These are phyloP conservation scores for Lactarius akahatsu DNA, from an alignment of 768 basidiomycete genomes.

Conservation along the genomic window DNA sequence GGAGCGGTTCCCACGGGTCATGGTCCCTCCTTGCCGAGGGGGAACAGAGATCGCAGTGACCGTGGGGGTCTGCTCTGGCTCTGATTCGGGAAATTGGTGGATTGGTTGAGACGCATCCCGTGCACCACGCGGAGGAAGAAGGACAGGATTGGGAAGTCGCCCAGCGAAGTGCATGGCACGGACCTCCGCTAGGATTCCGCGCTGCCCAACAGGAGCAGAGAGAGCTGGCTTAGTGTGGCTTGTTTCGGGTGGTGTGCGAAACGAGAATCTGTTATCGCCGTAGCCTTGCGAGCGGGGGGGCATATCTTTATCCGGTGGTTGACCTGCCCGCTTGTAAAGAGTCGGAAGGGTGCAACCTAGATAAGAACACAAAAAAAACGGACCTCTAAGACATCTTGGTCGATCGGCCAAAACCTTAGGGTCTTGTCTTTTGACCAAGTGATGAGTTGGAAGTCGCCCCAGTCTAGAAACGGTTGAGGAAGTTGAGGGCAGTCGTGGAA, in stretches of 20 bases:
- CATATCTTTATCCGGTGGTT: conserved; percentile 23
- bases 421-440: conserved; percentile 92
- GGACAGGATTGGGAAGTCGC: conserved; percentile 31
- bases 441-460: conserved; percentile 59
- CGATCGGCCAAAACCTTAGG: conserved; percentile 87
- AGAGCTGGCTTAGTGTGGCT: conserved; percentile 34
- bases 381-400: conserved; percentile 67
- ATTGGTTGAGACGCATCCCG: conserved; percentile 2
- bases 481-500: neutral
- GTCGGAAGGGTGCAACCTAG: neutral
- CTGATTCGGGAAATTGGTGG: conserved; percentile 22
- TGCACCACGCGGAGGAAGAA: conserved; percentile 31
- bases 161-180: conserved; percentile 48
- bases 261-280: conserved; percentile 43
- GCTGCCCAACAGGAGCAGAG: conserved; percentile 66
- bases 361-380: conserved; percentile 19
- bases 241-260: conserved; percentile 53
- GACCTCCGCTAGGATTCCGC: conserved; percentile 69
- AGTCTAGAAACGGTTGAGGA: conserved; percentile 32
- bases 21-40: conserved; percentile 36
- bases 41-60: conserved; percentile 22
- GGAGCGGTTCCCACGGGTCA: conserved; percentile 49
- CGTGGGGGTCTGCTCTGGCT: conserved; percentile 31
- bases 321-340: conserved; percentile 34
- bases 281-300: conserved; percentile 25